A percentile compares a stretch with the other conserved stretches of the same genome.
phyloP scores from a whole-genome alignment of 306 rosid genomes.

The Vachellia collinsii region DNA sequence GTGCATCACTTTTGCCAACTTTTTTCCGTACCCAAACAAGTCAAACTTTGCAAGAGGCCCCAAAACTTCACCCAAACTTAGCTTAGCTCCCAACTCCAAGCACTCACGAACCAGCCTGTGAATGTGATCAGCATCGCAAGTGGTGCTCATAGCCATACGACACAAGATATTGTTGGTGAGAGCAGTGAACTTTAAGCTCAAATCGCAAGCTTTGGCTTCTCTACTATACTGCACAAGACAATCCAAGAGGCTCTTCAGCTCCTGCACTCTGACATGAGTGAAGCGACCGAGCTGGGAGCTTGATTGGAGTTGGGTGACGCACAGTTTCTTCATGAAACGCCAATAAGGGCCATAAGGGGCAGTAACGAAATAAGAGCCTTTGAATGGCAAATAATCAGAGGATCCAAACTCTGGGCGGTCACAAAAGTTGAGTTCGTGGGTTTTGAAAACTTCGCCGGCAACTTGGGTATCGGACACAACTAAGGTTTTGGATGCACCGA shows the following conservation, averaged over 20 bases:
- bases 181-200: constrained; percentile 41
- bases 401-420: constrained; percentile 57
- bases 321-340: constrained; percentile 69
- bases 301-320: constrained; percentile 56
- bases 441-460: constrained; percentile 60
- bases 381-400: constrained; percentile 45
- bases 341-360: constrained; percentile 65
- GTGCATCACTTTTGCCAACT: constrained; percentile 32
- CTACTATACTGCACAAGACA: constrained; percentile 29
- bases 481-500: constrained; percentile 59
- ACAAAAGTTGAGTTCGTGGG: constrained; percentile 55
- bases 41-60: constrained; percentile 64
- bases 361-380: constrained; percentile 50
- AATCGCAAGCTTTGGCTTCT: constrained; percentile 35
- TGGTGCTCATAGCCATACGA: constrained; percentile 62
- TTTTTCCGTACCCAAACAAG: constrained; percentile 60
- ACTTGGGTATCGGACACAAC: constrained; percentile 56
- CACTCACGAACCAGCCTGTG: constrained; percentile 42
- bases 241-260: constrained; percentile 45
- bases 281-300: constrained; percentile 41
- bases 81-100: constrained; percentile 50
- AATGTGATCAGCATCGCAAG: constrained; percentile 52
- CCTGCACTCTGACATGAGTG: constrained; percentile 42
- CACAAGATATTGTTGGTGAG: constrained; percentile 55
- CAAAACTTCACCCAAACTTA: constrained; percentile 64